Base-by-base conservation (phyloP, 2,329 filamentous ascomycete genomes). In the Neobulgaria alba region DNA sequence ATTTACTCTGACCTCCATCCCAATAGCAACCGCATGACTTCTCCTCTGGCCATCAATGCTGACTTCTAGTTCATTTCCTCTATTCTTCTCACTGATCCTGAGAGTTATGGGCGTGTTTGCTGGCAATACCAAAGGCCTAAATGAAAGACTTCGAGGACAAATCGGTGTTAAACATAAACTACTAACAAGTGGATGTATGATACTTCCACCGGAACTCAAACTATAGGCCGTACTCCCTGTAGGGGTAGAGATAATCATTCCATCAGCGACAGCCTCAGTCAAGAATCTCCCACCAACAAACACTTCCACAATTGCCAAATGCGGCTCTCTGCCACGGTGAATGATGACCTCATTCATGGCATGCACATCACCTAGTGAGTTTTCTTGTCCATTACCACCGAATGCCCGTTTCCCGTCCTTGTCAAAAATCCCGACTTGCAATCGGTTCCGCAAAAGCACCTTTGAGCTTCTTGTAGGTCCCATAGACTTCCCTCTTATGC, bases 281-380 rank as follows among this genome's bases (percentile, higher is more conserved):
- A 98, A 69, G 55, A 92, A 93, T 40, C 87, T 79, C 23, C 85
- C 83, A 54, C 89, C 89, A 45, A 96, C 82, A 56, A 80, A 92
- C 32, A 98, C 85, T 57, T 94, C 86, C 51, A 98, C 85, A 50
- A 95, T 82, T 29, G 88, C 86, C 4, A 98, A 74, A 61, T 96
- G 90, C 0, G 92, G 87, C 48, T 90, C 82, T 23, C 83, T 81
- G 30, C 92, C 92, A 16, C 92, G 80, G 62, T 98, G 92, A 26
- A 98, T 82, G 2, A 94, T 82, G 9, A 98, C 81, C 63, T 98
- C 92, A 61, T 98, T 98, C 67, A 96, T 85, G 37, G 92, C 92
- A 48, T 78, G 75, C 23, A 80, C 51, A 50, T 52, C 53, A 2
- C 43, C 50, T 14, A 38, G 53, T 5, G 45, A 48, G 21, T 47